Conservation (phyloP, 2,329 filamentous ascomycete genomes). For the Fusarium neocosmosporiellum region DNA sequence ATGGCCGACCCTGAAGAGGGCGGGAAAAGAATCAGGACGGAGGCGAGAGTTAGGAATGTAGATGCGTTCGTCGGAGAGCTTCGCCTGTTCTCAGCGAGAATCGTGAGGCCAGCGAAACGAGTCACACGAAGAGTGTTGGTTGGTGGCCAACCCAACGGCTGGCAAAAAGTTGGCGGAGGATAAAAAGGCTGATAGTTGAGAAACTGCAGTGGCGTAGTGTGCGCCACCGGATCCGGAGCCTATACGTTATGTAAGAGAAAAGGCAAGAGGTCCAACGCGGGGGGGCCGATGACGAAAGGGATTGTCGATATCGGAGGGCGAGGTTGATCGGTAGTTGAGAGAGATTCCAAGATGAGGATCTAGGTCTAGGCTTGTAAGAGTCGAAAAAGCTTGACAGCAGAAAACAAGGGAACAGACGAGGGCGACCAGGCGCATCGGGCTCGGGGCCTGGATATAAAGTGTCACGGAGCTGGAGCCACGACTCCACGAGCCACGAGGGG, state of each 20-base stretch:
- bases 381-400: slow-evolving; percentile 25
- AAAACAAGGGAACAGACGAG: slow-evolving; percentile 24
- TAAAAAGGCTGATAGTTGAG: slow-evolving; percentile 21
- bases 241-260: slow-evolving; percentile 13
- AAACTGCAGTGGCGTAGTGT: slow-evolving; percentile 32
- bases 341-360: slow-evolving; percentile 21
- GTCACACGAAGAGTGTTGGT: neutral
- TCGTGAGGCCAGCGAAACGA: slow-evolving; percentile 4
- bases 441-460: slow-evolving; percentile 37
- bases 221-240: slow-evolving; percentile 38
- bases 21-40: slow-evolving; percentile 12
- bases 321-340: slow-evolving; percentile 4
- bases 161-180: slow-evolving; percentile 20
- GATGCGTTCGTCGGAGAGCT: slow-evolving; percentile 11
- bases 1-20: slow-evolving; percentile 36
- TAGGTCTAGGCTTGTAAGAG: slow-evolving; percentile 5
- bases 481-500: slow-evolving; percentile 31
- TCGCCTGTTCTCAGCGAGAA: slow-evolving; percentile 8
- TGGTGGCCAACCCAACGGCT: slow-evolving; percentile 34
- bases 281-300: slow-evolving; percentile 34
- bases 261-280: slow-evolving; percentile 17
- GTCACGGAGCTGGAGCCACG: slow-evolving; percentile 5
- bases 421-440: slow-evolving; percentile 24
- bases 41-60: slow-evolving; percentile 18
- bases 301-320: slow-evolving; percentile 12